Base-by-base conservation (phyloP, 2,329 filamentous ascomycete species). In the Colletotrichum tropicicola region DNA sequence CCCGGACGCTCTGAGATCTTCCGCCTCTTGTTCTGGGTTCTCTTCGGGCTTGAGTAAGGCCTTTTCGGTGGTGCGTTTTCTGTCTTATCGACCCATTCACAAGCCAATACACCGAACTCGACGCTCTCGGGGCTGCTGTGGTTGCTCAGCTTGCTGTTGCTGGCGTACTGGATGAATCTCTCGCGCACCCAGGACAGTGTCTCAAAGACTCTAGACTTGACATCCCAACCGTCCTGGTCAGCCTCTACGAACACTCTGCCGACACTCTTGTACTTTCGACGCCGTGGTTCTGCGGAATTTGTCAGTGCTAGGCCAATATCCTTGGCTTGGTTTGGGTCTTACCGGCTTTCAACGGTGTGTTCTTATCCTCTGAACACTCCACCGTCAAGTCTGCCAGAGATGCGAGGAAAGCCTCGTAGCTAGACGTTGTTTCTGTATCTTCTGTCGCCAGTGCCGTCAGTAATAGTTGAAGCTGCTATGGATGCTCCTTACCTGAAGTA, bases 41-140 rank as follows among this genome's bases (percentile, higher is more conserved):
- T 60, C 17, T 39, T 48, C 7, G 35, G 10, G 9, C 39, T 9
- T 9, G 27, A 19, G 12, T 27, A 32, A 3, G 21, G 6, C 5
- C 28, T 54, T 10, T 49, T 58, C 23, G n/a, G 6, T 4, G 12
- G 19, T 5, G 17, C 10, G 2, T 19, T 43, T 2, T 43, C 37
- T 13, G 44, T 32, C 4, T 21, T 30, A 2, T 55, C 13, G 10
- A 48, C 52, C 79, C 78, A 82, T 66, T 82, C 77, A 65, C 79
- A 82, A 1, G 75, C 78, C 37, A 83, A 51, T 5, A 83, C 70
- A 25, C 77, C 74, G 64, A 83, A 83, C 13, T 75, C 69, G 49
- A 83, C 81, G 6, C 69, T 68, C 19, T 74, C 72, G 2, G 81
- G 80, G 17, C 68, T 62, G 9, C 65, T 60, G 39, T 79, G 75